These are phyloP conservation scores for Deinandra increscens DNA, from an alignment of 129 eudicot species.

Conservation along the genomic window DNA sequence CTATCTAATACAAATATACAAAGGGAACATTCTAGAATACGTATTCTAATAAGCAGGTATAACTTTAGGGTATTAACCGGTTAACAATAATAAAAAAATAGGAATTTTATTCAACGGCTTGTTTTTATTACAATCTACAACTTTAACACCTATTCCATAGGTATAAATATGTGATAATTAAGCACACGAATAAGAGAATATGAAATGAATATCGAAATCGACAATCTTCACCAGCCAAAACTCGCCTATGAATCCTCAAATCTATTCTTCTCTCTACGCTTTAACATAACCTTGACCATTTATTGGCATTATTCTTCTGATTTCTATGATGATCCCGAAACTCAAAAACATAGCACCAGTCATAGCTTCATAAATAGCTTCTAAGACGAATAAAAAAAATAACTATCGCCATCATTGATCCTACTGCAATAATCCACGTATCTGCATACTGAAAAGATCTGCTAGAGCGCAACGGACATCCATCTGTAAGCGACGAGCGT, in stretches of 20 bases:
- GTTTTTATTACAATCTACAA: background rate
- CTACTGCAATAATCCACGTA: constrained; percentile 46
- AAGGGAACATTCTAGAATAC: too few relatives aligned
- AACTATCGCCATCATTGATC: background rate
- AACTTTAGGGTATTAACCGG: too few relatives aligned
- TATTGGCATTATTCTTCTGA: background rate
- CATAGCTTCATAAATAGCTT: background rate
- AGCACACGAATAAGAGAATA: background rate
- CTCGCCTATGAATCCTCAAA: background rate
- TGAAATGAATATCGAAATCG: background rate
- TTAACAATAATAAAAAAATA: too few relatives aligned
- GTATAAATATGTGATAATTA: background rate
- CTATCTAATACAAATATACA: too few relatives aligned
- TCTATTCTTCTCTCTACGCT: constrained; percentile 1
- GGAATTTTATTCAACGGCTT: too few relatives aligned
- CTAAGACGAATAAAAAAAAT: background rate
- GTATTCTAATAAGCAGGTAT: too few relatives aligned
- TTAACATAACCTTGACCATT: background rate
- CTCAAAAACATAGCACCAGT: background rate
- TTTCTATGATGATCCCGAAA: background rate
- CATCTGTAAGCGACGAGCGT: constrained; percentile 43
- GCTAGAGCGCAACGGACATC: constrained; percentile 81
- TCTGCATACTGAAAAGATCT: constrained; percentile 62
- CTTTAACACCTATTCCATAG: background rate
- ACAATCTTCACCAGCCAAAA: constrained; percentile 7